Evolutionary conservation across 805 yeast species (phyloP), one percentile per base, ranked within the genome.

Genomic region (Torulaspora indica): DNA sequence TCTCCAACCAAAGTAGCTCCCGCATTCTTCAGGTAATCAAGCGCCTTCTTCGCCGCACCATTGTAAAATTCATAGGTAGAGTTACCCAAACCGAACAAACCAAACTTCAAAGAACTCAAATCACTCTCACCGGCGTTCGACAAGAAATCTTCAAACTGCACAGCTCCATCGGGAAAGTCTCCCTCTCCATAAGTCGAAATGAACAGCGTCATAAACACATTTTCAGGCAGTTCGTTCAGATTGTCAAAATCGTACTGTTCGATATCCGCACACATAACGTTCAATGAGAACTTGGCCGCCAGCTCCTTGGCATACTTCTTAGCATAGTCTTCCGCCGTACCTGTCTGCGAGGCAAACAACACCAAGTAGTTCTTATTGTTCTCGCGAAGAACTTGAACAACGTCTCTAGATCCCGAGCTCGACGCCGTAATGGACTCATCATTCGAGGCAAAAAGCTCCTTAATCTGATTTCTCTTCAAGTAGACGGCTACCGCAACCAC

Each of bases 161-260:
- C 76, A n/a, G 97, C 93, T 56, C 87, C 86, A 64, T 91, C 98
- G 10, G 98, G 91, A 55, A 95, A 95, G 64, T 91, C 98, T 61
- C 98, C 98, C 69, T 91, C 98, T 56, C 98, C 98, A 58, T 93
- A 93, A 8, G 96, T 88, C 25, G 98, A 93, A 69, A 89, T 73
- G 60, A 91, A 74, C 58, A 91, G 82, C 49, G 88, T 79, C 15
- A 80, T 80, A n/a, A 77, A 68, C 43, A 77, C 70, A 47, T 77
- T 76, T 13, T 71, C 69, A 15, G 81, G 76, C 50, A 91, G 66
- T 39, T 77, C 77, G 57, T 79, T 79, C 43, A 93, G 71, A 51
- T 78, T 79, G 33, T 89, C 95, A 58, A 75, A 84, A 54, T 91
- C 97, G 60, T 81, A 89, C 59, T 86, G 91, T 34, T 90, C 95